Evolutionary conservation across 1,284 basidiomycete genomes (phyloP).

Genomic region (Cutaneotrichosporon daszewskae): DNA sequence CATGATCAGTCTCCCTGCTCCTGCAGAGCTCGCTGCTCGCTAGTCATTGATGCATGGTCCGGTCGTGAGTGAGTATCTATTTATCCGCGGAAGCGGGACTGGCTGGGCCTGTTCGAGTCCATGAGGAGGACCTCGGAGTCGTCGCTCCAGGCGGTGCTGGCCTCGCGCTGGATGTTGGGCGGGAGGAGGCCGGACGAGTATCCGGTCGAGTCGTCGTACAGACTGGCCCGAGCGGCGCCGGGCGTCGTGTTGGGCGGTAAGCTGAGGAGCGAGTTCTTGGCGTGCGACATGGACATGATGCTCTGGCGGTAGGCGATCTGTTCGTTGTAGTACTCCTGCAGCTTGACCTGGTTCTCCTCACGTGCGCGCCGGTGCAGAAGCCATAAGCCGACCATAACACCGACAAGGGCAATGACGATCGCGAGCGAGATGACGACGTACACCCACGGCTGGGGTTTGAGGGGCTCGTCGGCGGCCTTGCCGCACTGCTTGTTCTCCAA

Average conservation of each 20-base stretch:
- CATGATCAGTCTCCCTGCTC: too few species aligned
- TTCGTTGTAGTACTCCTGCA: constrained; percentile 79
- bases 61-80: too few species aligned
- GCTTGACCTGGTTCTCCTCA: constrained; percentile 68
- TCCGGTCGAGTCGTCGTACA: constrained; percentile 17
- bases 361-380: constrained; percentile 65
- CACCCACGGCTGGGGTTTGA: constrained; percentile 61
- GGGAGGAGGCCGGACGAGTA: constrained; percentile 22
- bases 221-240: constrained; percentile 22
- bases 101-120: constrained; percentile 2
- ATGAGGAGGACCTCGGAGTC: constrained; percentile 16
- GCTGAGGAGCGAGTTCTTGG: constrained; percentile 41
- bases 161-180: constrained; percentile 36
- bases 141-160: constrained; percentile 24
- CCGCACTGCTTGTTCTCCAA: constrained; percentile 56
- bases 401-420: constrained; percentile 69
- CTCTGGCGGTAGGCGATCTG: constrained; percentile 49
- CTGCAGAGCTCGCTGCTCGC: too few species aligned
- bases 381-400: constrained; percentile 62
- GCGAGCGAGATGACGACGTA: constrained; percentile 67
- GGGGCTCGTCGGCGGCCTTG: constrained; percentile 56
- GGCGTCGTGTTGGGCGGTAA: constrained; percentile 24
- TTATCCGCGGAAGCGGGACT: constrained; percentile 12
- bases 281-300: constrained; percentile 47
- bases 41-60: too few species aligned